phyloP scores from a whole-genome alignment of 2,329 filamentous ascomycete species.

The Helminthosporium solani region DNA sequence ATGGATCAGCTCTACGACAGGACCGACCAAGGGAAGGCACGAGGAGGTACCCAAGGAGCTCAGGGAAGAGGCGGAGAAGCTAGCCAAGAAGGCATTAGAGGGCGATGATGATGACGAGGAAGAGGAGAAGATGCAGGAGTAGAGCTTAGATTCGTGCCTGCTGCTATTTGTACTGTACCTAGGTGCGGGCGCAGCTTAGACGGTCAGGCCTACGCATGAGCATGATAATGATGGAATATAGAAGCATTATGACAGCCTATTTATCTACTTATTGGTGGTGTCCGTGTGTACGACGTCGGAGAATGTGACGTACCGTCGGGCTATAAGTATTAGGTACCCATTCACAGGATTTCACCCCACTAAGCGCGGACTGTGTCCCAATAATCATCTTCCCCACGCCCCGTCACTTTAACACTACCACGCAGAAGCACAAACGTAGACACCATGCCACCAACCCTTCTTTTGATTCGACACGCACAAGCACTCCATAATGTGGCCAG shows the following conservation, averaged over 20 bases:
- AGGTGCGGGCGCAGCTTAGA: slow-evolving; percentile 26
- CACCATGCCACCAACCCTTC: slow-evolving; percentile 46
- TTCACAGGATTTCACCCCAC: no score
- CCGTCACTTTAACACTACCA: neutral
- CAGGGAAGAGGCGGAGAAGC: slow-evolving; percentile 84
- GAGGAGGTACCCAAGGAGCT: slow-evolving; percentile 90
- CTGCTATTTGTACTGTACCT: slow-evolving; percentile 16
- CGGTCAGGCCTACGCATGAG: slow-evolving; percentile 11
- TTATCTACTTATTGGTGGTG: no score
- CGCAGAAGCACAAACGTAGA: neutral
- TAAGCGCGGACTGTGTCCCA: no score
- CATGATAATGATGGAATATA: slow-evolving; percentile 28
- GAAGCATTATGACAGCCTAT: neutral
- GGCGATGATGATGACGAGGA: slow-evolving; percentile 82
- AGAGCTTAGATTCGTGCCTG: slow-evolving; percentile 27
- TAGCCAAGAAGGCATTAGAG: slow-evolving; percentile 87
- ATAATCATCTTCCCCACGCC: neutral
- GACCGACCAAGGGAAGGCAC: slow-evolving; percentile 89
- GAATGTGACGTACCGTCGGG: no score
- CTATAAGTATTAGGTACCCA: no score
- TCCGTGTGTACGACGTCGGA: no score
- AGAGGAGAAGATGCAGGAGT: slow-evolving; percentile 91
- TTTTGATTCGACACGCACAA: slow-evolving; percentile 50
- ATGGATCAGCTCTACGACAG: slow-evolving; percentile 84
- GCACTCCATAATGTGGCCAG: slow-evolving; percentile 47